Conservation (phyloP, 768 basidiomycete species). For the Mycena capillaripes region DNA sequence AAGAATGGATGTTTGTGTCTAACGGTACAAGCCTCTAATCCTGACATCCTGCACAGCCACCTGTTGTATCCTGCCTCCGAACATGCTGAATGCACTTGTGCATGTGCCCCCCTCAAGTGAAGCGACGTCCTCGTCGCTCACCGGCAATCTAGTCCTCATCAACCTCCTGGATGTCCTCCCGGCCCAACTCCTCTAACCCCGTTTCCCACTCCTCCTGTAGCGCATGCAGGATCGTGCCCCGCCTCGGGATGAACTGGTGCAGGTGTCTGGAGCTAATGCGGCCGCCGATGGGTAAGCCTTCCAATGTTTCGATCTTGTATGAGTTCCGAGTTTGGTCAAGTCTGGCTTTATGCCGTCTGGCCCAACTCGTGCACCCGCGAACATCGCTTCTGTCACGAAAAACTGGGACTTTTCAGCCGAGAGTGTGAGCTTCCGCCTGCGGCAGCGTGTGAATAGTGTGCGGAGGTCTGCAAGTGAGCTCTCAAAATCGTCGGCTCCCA, state of each 20-base stretch:
- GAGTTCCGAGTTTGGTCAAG: conserved; percentile 46
- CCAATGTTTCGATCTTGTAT: conserved; percentile 36
- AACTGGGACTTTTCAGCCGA: conserved; percentile 39
- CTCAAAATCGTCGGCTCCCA: too few species aligned
- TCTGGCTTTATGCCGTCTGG: conserved; percentile 52
- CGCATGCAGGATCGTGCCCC: too few species aligned
- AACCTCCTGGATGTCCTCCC: not conserved
- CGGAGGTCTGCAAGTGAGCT: too few species aligned
- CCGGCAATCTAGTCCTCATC: not conserved
- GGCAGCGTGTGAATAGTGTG: conserved; percentile 38
- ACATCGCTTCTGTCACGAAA: conserved; percentile 51
- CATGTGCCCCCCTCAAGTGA: conserved; percentile 10
- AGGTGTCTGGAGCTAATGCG: conserved; percentile 29
- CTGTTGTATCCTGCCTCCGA: not conserved
- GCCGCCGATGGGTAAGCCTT: conserved; percentile 32
- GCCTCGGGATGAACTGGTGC: conserved; percentile 36
- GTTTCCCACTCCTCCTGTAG: conserved; percentile 21
- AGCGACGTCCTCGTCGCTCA: conserved; percentile 13
- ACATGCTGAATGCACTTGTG: not conserved
- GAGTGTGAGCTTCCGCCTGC: conserved; percentile 33
- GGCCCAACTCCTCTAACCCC: conserved; percentile 15
- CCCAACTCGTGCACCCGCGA: conserved; percentile 50
- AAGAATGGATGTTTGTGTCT: not conserved
- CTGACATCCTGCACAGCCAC: not conserved
- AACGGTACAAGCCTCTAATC: too few species aligned